Conservation (phyloP, 768 basidiomycete species). For the Russula foetens region DNA sequence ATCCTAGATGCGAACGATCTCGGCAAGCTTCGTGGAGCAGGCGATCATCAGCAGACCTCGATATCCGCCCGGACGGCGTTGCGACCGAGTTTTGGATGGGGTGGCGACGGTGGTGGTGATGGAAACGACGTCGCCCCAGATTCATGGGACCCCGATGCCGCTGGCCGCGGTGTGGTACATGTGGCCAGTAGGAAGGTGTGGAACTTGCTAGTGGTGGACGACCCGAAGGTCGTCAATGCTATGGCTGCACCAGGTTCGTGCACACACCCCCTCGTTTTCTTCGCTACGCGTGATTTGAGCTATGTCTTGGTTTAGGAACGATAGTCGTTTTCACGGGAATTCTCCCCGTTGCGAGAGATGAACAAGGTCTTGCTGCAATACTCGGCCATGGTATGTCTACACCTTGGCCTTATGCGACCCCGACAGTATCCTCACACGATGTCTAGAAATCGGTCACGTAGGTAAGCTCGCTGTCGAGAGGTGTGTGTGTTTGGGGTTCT, state of each 20-base stretch:
- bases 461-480: constrained; percentile 35
- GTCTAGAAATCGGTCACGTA: constrained; percentile 70
- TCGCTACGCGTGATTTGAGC: neutral
- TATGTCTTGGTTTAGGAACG: constrained; percentile 38
- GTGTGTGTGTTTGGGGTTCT: constrained; percentile 19
- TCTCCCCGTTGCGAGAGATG: constrained; percentile 65
- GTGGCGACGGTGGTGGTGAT: neutral
- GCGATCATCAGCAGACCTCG: constrained; percentile 21
- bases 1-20: constrained; percentile 69
- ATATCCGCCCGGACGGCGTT: constrained; percentile 18
- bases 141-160: constrained; percentile 24
- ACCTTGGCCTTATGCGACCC: neutral
- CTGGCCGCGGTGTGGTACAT: neutral
- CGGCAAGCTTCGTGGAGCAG: constrained; percentile 46
- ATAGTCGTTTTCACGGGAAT: constrained; percentile 90
- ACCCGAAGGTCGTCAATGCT: constrained; percentile 64
- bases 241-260: constrained; percentile 59
- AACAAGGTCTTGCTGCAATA: constrained; percentile 77
- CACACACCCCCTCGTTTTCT: neutral
- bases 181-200: constrained; percentile 33
- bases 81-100: constrained; percentile 20
- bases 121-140: neutral
- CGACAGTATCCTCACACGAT: neutral
- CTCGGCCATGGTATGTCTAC: constrained; percentile 63
- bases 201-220: constrained; percentile 74